These are phyloP conservation scores for Globisporangium cystogenes DNA, from an alignment of 352 stramenopile species.

Conservation along the genomic window DNA sequence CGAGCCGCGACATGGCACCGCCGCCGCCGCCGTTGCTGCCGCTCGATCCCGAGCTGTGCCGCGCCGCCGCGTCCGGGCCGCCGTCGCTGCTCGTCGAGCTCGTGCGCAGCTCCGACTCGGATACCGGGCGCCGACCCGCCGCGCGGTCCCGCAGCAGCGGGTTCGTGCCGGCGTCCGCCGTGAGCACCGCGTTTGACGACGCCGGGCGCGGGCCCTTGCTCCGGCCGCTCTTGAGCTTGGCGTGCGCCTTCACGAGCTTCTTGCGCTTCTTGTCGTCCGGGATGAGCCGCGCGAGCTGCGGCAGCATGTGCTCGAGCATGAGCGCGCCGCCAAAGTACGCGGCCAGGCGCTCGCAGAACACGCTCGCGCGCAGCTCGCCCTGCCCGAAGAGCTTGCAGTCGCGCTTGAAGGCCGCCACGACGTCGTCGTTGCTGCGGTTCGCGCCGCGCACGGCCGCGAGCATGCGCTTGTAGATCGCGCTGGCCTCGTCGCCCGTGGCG, in stretches of 20 bases:
- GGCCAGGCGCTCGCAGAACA: conserved; percentile 54
- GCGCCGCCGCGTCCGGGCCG: conserved; percentile 1
- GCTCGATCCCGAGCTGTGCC: conserved; percentile 17
- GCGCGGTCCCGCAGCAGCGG: conserved; percentile 12
- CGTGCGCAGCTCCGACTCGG: conserved; percentile 33
- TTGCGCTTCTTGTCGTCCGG: conserved; percentile 71
- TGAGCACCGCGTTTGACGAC: conserved; percentile 27
- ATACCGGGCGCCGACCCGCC: conserved; percentile 31
- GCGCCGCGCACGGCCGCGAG: conserved; percentile 67
- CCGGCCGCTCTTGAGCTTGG: conserved; percentile 19
- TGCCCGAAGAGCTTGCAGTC: conserved; percentile 78
- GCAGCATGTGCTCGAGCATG: conserved; percentile 80
- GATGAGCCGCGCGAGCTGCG: conserved; percentile 69
- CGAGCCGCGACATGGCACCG: conserved; percentile 9
- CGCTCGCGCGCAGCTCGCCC: conserved; percentile 45
- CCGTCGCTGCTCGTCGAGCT: conserved; percentile 36
- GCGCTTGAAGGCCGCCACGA: conserved; percentile 64
- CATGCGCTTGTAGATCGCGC: conserved; percentile 77
- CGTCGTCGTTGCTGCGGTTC: conserved; percentile 68
- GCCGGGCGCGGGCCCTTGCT: conserved; percentile 19
- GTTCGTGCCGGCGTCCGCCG: conserved; percentile 18
- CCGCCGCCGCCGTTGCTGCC: conserved; percentile 9
- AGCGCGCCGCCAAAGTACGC: conserved; percentile 65
- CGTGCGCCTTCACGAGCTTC: conserved; percentile 60
- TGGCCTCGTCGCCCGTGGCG: conserved; percentile 63